These are phyloP conservation scores for Metschnikowia arizonensis DNA, from an alignment of 805 yeast species.

Conservation along the genomic window DNA sequence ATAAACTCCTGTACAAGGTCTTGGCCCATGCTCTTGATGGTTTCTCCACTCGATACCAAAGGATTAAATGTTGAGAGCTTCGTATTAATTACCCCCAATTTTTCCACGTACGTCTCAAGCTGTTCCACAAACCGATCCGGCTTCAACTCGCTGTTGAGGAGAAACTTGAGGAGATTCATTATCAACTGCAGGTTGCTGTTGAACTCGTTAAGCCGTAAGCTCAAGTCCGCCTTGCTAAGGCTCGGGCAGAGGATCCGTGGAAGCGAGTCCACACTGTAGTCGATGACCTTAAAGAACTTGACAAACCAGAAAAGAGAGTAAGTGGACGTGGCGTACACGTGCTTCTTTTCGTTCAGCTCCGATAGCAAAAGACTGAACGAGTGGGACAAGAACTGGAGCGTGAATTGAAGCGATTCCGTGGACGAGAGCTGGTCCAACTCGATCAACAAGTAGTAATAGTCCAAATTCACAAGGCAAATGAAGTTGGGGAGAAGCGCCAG, in stretches of 20 bases:
- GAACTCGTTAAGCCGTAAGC: conserved; percentile 28
- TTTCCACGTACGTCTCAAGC: conserved; percentile 8
- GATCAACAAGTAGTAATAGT: conserved; percentile 36
- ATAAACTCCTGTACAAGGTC: conserved; percentile 2
- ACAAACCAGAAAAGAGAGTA: conserved; percentile 31
- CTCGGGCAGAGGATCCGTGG: conserved; percentile 15
- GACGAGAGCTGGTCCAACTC: conserved; percentile 40
- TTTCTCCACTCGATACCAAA: conserved; percentile 15
- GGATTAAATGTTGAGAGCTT: conserved; percentile 22
- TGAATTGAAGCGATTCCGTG: conserved; percentile 38
- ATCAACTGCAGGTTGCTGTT: conserved; percentile 31
- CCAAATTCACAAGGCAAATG: conserved; percentile 32
- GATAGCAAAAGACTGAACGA: conserved; percentile 34
- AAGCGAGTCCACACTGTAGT: conserved; percentile 26
- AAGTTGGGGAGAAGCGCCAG: conserved; percentile 30
- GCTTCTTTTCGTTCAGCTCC: conserved; percentile 15
- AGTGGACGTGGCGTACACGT: conserved; percentile 16
- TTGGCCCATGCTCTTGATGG: conserved; percentile 8
- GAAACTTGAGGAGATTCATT: conserved; percentile 30
- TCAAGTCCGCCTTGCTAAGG: conserved; percentile 15
- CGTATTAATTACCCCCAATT: conserved; percentile 16
- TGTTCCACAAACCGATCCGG: conserved; percentile 10
- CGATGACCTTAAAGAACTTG: conserved; percentile 36
- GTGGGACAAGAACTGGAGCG: conserved; percentile 39
- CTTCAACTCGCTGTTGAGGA: conserved; percentile 13